These are phyloP conservation scores for Pleurozium schreberi DNA, from an alignment of 225 moss, liverwort and hornwort species.

Conservation along the genomic window DNA sequence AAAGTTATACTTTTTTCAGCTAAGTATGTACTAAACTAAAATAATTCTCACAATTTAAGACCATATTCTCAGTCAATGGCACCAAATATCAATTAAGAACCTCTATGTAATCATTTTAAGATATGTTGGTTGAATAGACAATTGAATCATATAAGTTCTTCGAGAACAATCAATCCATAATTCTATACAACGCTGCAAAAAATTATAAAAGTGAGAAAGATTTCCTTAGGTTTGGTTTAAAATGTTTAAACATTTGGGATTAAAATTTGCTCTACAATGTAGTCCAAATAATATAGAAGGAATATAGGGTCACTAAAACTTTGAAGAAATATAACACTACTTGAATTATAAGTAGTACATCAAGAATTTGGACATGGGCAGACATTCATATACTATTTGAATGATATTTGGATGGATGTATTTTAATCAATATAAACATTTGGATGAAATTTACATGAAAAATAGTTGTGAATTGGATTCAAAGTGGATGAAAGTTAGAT, in stretches of 20 bases:
- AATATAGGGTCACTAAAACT: neutral
- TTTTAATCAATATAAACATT: too few relatives aligned
- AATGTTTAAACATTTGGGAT: too few relatives aligned
- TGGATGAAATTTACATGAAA: neutral
- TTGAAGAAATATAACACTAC: neutral
- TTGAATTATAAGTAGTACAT: rapidly evolving
- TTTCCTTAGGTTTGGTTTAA: too few relatives aligned
- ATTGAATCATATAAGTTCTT: neutral
- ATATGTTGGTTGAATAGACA: neutral
- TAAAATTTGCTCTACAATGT: neutral
- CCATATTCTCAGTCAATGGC: neutral
- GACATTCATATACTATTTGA: neutral
- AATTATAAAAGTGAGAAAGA: too few relatives aligned
- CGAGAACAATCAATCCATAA: neutral
- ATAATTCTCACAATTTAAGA: too few relatives aligned
- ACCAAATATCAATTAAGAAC: neutral
- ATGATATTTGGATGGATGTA: neutral
- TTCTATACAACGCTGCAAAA: too few relatives aligned
- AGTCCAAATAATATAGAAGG: neutral
- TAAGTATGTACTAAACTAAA: too few relatives aligned
- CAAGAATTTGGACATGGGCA: rapidly evolving
- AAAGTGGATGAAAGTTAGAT: neutral
- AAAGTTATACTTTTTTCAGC: neutral
- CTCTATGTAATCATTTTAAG: neutral
- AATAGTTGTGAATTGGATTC: neutral